Evolutionary conservation across 2,329 filamentous ascomycete species (phyloP).

Genomic region (Cadophora gregata): DNA sequence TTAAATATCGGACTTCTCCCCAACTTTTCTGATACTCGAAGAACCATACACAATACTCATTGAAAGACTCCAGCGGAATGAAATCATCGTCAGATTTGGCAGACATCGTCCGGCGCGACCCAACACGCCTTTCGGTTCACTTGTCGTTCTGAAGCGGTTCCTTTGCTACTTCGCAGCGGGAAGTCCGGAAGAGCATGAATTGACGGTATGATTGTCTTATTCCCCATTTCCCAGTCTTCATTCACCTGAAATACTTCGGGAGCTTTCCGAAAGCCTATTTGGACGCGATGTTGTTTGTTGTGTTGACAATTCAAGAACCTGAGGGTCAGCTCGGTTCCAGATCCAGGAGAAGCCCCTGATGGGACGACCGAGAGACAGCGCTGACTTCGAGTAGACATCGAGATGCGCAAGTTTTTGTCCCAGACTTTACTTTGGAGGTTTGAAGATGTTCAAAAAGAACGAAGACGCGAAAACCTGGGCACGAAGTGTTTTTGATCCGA

Average conservation of each 20-base stretch:
- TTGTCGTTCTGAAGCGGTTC: not conserved
- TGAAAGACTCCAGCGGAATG: not conserved
- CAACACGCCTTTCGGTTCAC: not conserved
- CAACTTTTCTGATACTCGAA: not conserved
- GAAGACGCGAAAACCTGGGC: not conserved
- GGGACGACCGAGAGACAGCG: not conserved
- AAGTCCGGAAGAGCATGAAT: not conserved
- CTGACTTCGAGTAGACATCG: not conserved
- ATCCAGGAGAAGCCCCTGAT: not conserved
- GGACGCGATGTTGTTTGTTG: not conserved
- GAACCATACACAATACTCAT: not conserved
- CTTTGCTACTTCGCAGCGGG: not conserved
- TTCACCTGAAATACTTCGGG: not conserved
- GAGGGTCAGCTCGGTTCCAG: not conserved
- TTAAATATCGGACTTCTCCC: slow-evolving; percentile 1
- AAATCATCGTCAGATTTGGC: not conserved
- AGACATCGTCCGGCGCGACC: not conserved
- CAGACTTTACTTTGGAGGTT: not conserved
- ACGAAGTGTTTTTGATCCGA: not conserved
- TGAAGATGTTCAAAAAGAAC: not conserved
- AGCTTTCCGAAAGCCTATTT: not conserved
- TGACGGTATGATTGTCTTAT: not conserved
- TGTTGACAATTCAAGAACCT: not conserved
- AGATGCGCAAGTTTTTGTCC: not conserved
- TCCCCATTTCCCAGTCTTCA: not conserved